Base-by-base conservation (phyloP, 306 rosid species). In the Abrus precatorius region DNA sequence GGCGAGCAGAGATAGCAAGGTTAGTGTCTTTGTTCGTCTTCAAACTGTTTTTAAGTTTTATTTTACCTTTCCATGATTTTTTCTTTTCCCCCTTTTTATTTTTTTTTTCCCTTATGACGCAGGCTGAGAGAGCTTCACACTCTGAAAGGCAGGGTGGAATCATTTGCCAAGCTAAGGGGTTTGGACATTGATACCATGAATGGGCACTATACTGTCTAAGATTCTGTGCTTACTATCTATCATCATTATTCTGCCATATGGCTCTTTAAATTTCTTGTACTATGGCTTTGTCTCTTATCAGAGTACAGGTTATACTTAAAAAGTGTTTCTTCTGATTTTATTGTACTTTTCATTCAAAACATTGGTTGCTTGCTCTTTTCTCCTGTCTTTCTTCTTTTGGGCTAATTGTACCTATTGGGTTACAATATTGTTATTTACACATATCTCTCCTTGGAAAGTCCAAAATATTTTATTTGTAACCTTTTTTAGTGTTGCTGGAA, bases 111-210 rank as follows among this genome's bases (percentile, higher is more conserved):
- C 45, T 38, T 38, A n/a, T 9, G 32, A 54, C 85, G 86, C 83
- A 92, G 93, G 88, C 44, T 92, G 89, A 87, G 97, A 80, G 97
- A 90, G 88, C 93, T 92, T 82, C 92, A 89, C 88, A 92, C 97
- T 48, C 85, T 89, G 47, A 92, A 92, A 80, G 95, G 91, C 10
- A 89, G 45, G 74, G 97, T 90, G 68, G 95, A 92, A 78, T 89
- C 93, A 30, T 86, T 86, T 64, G 95, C 91, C 67, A 92, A 80
- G 85, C 88, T 87, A 32, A 82, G 77, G 85, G 97, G 97, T 62
- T 54, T 89, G 75, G 92, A 92, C 47, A 77, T 92, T 20, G 95
- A 92, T n/a, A 77, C 86, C 59, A 83, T 92, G 62, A 89, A 92
- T 48, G 89, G 88, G n/a, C 90, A 92, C 85, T 89, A 92, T 85